phyloP scores from a whole-genome alignment of 2,329 filamentous ascomycete species.

The Chaetomium olivaceum region DNA sequence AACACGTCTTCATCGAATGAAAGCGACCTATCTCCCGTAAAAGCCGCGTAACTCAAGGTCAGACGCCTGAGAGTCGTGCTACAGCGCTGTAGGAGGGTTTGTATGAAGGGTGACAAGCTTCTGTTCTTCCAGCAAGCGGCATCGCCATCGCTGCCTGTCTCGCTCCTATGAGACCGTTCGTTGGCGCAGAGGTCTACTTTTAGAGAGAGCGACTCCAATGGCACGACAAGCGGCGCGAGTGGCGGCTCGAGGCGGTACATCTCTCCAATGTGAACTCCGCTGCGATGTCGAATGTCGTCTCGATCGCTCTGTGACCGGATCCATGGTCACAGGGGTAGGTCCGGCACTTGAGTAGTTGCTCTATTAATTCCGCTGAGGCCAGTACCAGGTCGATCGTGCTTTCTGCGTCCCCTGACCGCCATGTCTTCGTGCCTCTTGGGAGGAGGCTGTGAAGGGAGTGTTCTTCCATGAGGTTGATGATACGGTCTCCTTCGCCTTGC shows the following conservation, averaged over 20 bases:
- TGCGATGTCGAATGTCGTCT: too few relatives aligned
- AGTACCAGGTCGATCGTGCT: constrained; percentile 6
- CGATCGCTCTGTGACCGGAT: constrained; percentile 2
- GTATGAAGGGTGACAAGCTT: not conserved
- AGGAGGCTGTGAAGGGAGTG: constrained; percentile 3
- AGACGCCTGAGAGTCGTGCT: constrained; percentile 6
- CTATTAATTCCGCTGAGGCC: not conserved
- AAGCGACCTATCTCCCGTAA: not conserved
- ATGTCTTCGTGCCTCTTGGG: constrained; percentile 7
- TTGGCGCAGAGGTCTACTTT: not conserved
- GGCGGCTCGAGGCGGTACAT: not conserved
- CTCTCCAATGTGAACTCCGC: not conserved
- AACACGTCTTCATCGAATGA: constrained; percentile 4
- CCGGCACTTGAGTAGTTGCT: not conserved
- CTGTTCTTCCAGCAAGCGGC: not conserved
- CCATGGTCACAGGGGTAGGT: not conserved
- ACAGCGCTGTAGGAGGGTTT: constrained; percentile 1
- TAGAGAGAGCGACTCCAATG: constrained; percentile 3
- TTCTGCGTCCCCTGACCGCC: not conserved
- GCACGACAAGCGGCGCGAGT: not conserved
- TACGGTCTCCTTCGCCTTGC: not conserved
- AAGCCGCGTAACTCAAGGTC: not conserved
- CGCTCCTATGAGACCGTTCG: not conserved
- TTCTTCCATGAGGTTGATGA: constrained; percentile 9
- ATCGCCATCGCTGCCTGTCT: not conserved